Base-by-base conservation (phyloP, 1,284 basidiomycete genomes). In the Moesziomyces aphidis region DNA sequence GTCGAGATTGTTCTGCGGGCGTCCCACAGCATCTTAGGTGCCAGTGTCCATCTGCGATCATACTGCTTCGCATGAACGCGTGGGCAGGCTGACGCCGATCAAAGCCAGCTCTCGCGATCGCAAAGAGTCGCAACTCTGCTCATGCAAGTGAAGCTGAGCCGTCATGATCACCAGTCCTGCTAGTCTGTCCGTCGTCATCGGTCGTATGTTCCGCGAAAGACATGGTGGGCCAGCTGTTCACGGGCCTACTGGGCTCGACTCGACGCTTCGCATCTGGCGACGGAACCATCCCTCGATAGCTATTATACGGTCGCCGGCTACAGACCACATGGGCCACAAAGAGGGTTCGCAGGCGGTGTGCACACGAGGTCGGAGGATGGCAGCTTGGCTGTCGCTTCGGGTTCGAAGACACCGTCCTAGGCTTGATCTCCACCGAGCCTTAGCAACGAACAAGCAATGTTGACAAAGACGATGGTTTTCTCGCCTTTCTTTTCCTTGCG, bases 391-490 rank as follows among this genome's bases (percentile, higher is more conserved):
- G 15, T 17, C 36, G 19, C 39, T 42, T 19, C 39, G 39, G 39
- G 15, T 19, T 42, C 39, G 39, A 42, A 17, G 39, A 19, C 39
- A 17, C 19, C 39, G 39, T 42, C 39, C 3, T 42, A 19, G 39
- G 39, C 39, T 42, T 19, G 39, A 42, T 42, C 17, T 42, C 39
- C 17, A 19, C 11, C 39, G 39, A 42, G 39, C 39, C 39, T 19
- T 1, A 19, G 17, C 39, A 42, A 17, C 39, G 39, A 42, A 42
- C 39, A 42, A 42, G 39, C 39, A 50, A 54, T 53, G 54, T 67
- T 67, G 64, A 68, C 65, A 68, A 61, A 58, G 55, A 62, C 55
- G 59, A 19, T 46, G 43, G 36, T 10, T 43, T 6, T 60, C 39
- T 50, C 46, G 21, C 26, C 51, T 56, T 59, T 45, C 52, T 57